A percentile compares a stretch with the other conserved stretches of the same genome.
Evolutionary conservation across 306 rosid species (phyloP).

Genomic region (Crataegus laevigata): DNA sequence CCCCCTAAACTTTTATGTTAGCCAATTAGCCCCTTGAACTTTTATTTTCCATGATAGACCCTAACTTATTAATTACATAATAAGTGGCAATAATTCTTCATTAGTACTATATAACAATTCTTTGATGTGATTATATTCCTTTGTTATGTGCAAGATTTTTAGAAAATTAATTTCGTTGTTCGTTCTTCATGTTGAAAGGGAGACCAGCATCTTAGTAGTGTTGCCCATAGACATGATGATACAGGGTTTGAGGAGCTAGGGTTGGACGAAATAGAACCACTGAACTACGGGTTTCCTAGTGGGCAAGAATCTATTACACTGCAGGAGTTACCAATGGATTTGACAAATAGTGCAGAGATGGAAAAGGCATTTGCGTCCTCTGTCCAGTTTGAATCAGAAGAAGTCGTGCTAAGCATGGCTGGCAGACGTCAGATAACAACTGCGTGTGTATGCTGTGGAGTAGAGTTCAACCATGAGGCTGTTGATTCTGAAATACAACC

Average conservation of each 20-base stretch:
- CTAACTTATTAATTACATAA: neutral
- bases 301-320: constrained; percentile 39
- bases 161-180: constrained; percentile 3
- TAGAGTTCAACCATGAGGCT: constrained; percentile 53
- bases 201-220: constrained; percentile 15
- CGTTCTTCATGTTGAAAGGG: constrained; percentile 31
- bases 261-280: constrained; percentile 37
- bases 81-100: neutral
- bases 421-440: constrained; percentile 48
- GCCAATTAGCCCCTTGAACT: too few species aligned
- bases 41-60: too few species aligned
- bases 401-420: constrained; percentile 34
- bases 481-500: constrained; percentile 56
- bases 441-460: constrained; percentile 68
- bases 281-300: constrained; percentile 30
- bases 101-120: neutral
- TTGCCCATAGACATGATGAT: constrained; percentile 18
- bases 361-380: constrained; percentile 35
- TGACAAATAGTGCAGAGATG: constrained; percentile 27
- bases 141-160: neutral
- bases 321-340: constrained; percentile 31
- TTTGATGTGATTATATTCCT: neutral
- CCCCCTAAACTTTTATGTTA: too few species aligned
- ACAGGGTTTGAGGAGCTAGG: constrained; percentile 39
- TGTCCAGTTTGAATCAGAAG: constrained; percentile 45